Evolutionary conservation across 2,329 filamentous ascomycete species (phyloP).

Genomic region (Neofusicoccum sp.): DNA sequence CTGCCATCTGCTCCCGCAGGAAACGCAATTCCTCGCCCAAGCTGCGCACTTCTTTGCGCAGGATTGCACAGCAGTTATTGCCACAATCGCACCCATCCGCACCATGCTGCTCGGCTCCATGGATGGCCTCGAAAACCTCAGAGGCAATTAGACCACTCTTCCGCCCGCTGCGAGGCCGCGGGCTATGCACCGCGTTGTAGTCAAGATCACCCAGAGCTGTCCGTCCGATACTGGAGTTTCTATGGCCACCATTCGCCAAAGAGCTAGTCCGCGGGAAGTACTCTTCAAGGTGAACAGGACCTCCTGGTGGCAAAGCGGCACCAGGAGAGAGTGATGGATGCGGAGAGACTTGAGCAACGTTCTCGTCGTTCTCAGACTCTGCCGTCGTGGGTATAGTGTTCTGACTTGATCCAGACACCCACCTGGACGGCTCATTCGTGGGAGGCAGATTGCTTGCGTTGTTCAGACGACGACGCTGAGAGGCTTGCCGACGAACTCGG

Average conservation of each 20-base stretch:
- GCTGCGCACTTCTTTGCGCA: neutral
- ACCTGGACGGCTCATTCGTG: neutral
- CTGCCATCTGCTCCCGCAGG: conserved; percentile 12
- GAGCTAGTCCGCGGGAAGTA: conserved; percentile 14
- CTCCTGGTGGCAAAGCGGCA: neutral
- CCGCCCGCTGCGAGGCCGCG: neutral
- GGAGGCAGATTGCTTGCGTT: neutral
- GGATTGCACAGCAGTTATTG: conserved; percentile 6
- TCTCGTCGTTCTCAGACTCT: neutral
- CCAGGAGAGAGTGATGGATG: neutral
- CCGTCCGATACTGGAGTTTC: neutral
- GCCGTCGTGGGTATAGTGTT: neutral
- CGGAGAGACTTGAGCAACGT: neutral
- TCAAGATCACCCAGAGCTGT: neutral
- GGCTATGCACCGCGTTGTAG: neutral
- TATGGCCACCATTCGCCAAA: neutral
- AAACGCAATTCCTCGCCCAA: conserved; percentile 3
- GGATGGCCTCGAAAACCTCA: neutral
- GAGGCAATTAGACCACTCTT: conserved; percentile 8
- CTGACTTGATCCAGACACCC: neutral
- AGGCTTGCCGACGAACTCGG: neutral
- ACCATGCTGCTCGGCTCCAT: neutral
- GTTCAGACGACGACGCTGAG: neutral
- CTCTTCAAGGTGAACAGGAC: neutral
- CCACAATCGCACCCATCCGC: conserved; percentile 18